phyloP scores from a whole-genome alignment of 345 rosid genomes.

The Rhizophora mangle region DNA sequence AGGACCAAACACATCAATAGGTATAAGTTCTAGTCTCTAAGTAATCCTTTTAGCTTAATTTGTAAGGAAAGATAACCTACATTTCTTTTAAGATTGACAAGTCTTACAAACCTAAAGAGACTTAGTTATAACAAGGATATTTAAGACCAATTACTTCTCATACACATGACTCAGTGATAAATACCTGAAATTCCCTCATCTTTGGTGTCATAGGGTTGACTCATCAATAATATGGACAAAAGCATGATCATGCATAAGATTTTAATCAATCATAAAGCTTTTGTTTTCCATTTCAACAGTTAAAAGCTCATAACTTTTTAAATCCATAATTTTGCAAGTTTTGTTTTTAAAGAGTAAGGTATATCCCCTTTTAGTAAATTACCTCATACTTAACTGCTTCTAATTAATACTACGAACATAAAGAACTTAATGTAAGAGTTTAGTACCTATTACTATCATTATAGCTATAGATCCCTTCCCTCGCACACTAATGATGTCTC shows the following conservation, averaged over 20 bases:
- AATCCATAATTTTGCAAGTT: background rate
- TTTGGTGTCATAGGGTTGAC: background rate
- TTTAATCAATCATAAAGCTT: background rate
- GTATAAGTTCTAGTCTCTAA: slow-evolving; percentile 10
- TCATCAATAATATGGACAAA: background rate
- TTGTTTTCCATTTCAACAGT: background rate
- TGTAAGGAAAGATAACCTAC: background rate
- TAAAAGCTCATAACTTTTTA: background rate
- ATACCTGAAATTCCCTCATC: background rate
- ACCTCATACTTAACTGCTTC: background rate
- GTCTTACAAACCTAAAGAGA: background rate
- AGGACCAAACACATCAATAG: background rate
- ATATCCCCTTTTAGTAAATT: background rate
- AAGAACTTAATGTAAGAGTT: background rate
- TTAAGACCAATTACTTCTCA: background rate
- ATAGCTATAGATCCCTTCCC: background rate
- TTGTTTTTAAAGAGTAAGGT: background rate
- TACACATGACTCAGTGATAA: background rate
- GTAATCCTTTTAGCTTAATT: background rate
- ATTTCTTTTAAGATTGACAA: slow-evolving; percentile 7
- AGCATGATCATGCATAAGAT: background rate
- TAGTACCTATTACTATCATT: background rate
- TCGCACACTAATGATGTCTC: background rate
- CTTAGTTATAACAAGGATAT: background rate
- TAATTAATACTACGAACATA: background rate